These are phyloP conservation scores for Fennellomyces sp. DNA, from an alignment of 371 early-diverging fungal genomes.

Conservation along the genomic window DNA sequence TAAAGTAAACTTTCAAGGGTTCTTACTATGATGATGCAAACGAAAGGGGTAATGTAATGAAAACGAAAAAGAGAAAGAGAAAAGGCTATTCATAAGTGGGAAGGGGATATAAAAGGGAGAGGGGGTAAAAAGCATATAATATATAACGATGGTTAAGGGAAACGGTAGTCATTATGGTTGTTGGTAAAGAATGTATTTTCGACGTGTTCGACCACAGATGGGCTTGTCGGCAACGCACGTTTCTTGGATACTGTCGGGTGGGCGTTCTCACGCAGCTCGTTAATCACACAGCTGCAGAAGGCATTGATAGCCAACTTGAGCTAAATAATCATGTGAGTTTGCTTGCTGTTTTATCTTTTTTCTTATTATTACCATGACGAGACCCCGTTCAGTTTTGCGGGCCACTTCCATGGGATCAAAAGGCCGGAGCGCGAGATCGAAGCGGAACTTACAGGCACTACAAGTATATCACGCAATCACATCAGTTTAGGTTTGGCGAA, in stretches of 20 bases:
- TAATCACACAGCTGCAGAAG: slow-evolving; percentile 37
- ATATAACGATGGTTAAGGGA: not conserved
- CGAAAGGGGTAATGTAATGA: too few species aligned
- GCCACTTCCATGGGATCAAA: slow-evolving; percentile 63
- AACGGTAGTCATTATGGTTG: not conserved
- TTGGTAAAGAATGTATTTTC: not conserved
- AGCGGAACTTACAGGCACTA: slow-evolving; percentile 66
- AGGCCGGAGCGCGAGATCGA: slow-evolving; percentile 52
- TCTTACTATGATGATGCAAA: too few species aligned
- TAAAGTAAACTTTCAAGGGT: too few species aligned
- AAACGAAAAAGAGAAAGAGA: not conserved
- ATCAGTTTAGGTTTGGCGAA: not conserved
- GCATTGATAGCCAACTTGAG: slow-evolving; percentile 17
- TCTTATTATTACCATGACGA: slow-evolving; percentile 23
- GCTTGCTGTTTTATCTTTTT: not conserved
- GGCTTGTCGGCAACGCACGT: not conserved
- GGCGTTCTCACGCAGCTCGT: slow-evolving; percentile 31
- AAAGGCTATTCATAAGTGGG: not conserved
- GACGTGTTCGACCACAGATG: not conserved
- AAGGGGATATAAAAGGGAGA: not conserved
- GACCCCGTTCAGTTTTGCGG: slow-evolving; percentile 53
- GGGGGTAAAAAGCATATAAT: not conserved
- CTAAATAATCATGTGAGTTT: not conserved
- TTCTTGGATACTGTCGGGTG: slow-evolving; percentile 12
- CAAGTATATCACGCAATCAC: not conserved